A percentile compares a stretch with the other conserved stretches of the same genome.
Conservation (phyloP, 2,329 filamentous ascomycete genomes). For the Ascochyta clinopodiicola region DNA sequence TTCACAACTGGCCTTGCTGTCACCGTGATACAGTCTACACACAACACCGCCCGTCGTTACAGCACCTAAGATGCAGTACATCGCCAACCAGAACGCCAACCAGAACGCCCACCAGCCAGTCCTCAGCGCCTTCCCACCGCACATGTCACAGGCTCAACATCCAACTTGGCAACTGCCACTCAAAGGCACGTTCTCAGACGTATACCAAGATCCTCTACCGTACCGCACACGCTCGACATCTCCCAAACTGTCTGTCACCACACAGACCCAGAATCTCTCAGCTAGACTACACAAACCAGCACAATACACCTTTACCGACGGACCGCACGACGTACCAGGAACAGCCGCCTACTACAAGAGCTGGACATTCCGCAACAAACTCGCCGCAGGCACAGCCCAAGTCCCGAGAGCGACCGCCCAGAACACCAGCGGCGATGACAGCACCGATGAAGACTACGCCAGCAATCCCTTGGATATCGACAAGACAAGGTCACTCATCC, state of each 20-base stretch:
- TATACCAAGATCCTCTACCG: background rate
- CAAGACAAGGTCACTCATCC: background rate
- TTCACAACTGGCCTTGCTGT: too few species aligned
- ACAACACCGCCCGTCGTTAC: background rate
- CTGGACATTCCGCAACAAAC: conserved; percentile 8
- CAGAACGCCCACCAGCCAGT: too few species aligned
- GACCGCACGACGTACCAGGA: conserved; percentile 1
- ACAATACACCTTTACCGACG: background rate
- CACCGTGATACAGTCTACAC: too few species aligned
- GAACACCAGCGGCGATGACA: background rate
- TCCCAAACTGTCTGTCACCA: background rate
- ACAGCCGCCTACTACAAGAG: conserved; percentile 21
- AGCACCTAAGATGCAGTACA: background rate
- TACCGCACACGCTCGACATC: background rate
- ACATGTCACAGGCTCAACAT: background rate
- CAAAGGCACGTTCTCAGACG: background rate
- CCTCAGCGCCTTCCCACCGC: background rate
- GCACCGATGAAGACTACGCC: background rate
- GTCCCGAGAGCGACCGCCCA: background rate
- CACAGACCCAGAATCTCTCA: background rate
- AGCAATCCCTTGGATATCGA: background rate
- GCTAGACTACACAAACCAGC: background rate
- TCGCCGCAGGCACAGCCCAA: background rate
- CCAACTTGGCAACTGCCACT: background rate
- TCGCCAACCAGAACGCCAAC: background rate